Evolutionary conservation across 31 red algal genomes (phyloP), one percentile per base, ranked within the genome.

Genomic region (Porphyra umbilicalis): DNA sequence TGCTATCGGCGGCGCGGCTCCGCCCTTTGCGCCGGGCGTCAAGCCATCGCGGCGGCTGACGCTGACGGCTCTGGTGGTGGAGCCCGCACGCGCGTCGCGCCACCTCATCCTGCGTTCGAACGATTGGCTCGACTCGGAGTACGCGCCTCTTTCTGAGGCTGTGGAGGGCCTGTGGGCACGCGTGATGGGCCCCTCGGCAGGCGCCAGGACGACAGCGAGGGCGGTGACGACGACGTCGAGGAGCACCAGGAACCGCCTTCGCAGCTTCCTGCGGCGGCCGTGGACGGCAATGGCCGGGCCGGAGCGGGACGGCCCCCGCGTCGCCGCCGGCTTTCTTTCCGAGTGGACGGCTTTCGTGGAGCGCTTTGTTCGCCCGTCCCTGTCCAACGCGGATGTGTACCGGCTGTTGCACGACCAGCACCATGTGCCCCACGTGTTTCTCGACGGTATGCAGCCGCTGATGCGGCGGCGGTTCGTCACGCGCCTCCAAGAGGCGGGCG

Each of bases 361-460:
- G 29, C 74, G 76, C 34, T 79, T 80, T 82, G 79, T 57, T 3
- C 84, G 40, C 57, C 57, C 57, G 46, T 84, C 84, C 30, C 35
- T 39, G 67, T 87, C 81, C 15, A 39, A 44, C 36, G n/a, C 39
- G 36, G 80, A 36, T 10, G 81, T 85, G 18, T 74, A 79, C 1
- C 32, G 31, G 34, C 33, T 79, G 10, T 75, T 94, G 75, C 74
- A 89, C 40, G 34, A 77, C 3, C 68, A 89, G 33, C 88, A 83
- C 35, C 29, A 87, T 25, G 82, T 94, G 25, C 87, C 92, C 30
- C 32, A 71, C 79, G 81, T 88, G 36, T 81, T 94, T 20, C 77
- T 89, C 57, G 44, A 76, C 6, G 85, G 85, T 29, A 92, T 92
- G 85, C 39, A 38, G 6, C 79, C 75, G 36, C 38, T 84, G 10